Evolutionary conservation across 345 rosid genomes (phyloP).

Genomic region (Streptanthus diversifolius): DNA sequence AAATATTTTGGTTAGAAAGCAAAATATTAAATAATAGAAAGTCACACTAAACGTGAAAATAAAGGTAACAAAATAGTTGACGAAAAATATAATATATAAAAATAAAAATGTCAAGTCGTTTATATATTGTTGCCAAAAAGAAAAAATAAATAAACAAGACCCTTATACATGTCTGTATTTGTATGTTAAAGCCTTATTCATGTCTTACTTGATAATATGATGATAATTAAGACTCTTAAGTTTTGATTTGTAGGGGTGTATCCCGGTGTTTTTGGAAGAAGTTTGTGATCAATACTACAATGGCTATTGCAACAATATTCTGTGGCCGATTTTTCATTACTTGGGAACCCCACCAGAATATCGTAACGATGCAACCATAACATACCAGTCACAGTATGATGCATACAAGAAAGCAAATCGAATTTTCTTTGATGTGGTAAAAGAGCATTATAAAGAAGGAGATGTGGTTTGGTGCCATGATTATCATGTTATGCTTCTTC

Average conservation of each 20-base stretch:
- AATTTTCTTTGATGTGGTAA: slow-evolving; percentile 94
- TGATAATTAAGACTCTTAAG: background rate
- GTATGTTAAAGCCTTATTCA: background rate
- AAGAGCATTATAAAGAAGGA: slow-evolving; percentile 81
- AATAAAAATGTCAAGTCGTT: too few species aligned
- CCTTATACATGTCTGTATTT: background rate
- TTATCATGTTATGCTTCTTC: slow-evolving; percentile 95
- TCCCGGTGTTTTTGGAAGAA: slow-evolving; percentile 94
- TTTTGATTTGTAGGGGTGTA: slow-evolving; percentile 62
- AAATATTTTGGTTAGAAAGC: too few species aligned
- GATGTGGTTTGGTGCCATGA: slow-evolving; percentile 99
- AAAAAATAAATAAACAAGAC: background rate
- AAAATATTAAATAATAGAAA: too few species aligned
- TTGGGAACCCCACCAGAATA: slow-evolving; percentile 96
- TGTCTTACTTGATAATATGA: background rate
- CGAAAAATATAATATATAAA: too few species aligned
- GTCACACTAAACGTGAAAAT: too few species aligned
- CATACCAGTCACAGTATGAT: slow-evolving; percentile 89
- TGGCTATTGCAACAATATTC: slow-evolving; percentile 95
- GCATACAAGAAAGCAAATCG: slow-evolving; percentile 94
- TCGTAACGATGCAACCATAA: slow-evolving; percentile 80
- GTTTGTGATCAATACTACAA: slow-evolving; percentile 94
- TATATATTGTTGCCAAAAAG: too few species aligned
- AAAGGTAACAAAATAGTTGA: too few species aligned
- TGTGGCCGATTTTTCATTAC: slow-evolving; percentile 99